Conservation (phyloP, 2,329 filamentous ascomycete species). For the Stemphylium lycopersici region DNA sequence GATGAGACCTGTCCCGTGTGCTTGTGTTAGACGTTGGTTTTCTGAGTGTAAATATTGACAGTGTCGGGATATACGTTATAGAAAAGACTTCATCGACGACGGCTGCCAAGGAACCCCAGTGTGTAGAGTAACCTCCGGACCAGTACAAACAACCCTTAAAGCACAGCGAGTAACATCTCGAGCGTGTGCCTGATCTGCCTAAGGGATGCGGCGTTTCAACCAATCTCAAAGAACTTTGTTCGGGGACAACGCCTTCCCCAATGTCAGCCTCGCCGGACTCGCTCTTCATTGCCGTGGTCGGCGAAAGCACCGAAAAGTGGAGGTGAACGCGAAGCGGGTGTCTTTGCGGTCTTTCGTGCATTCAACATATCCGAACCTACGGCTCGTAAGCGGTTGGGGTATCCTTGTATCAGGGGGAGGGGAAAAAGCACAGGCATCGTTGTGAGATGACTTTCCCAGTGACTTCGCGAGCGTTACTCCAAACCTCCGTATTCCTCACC, state of each 20-base stretch:
- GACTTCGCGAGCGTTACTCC: not conserved
- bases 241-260: not conserved
- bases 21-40: not conserved
- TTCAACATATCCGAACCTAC: not conserved
- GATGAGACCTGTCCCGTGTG: no score
- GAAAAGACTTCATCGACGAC: no score
- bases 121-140: no score
- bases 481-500: not conserved
- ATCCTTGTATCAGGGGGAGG: not conserved
- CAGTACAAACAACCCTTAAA: no score
- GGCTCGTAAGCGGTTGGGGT: not conserved
- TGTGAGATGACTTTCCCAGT: not conserved
- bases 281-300: not conserved
- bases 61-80: not conserved
- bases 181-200: not conserved
- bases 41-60: not conserved
- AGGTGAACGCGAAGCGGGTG: not conserved
- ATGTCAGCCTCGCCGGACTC: not conserved
- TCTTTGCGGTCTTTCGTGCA: slow-evolving; percentile 1
- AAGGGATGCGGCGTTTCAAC: not conserved
- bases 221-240: not conserved
- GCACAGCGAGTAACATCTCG: no score
- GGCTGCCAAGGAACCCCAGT: no score
- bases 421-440: not conserved
- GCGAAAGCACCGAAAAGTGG: slow-evolving; percentile 1